These are phyloP conservation scores for Zarea fungicola DNA, from an alignment of 2,329 filamentous ascomycete genomes.

Conservation along the genomic window DNA sequence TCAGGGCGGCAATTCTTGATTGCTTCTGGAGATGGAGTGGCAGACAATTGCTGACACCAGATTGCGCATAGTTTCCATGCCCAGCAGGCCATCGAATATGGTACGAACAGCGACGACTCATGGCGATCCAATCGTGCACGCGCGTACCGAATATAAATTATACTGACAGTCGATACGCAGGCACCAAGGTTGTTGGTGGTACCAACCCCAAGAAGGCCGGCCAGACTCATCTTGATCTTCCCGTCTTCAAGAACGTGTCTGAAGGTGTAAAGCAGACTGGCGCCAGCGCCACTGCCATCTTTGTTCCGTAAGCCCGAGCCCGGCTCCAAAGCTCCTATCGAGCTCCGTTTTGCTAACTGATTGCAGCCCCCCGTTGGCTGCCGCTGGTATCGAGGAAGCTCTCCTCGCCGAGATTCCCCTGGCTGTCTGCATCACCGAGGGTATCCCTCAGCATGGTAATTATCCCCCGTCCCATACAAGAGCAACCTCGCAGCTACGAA, in stretches of 20 bases:
- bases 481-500: background rate
- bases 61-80: slow-evolving; percentile 75
- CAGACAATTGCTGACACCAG: background rate
- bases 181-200: slow-evolving; percentile 95
- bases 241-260: slow-evolving; percentile 84
- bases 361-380: slow-evolving; percentile 77
- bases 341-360: slow-evolving; percentile 3
- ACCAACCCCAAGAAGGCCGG: slow-evolving; percentile 99
- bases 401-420: slow-evolving; percentile 88
- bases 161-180: slow-evolving; percentile 37
- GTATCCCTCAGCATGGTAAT: slow-evolving; percentile 92
- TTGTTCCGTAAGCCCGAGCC: slow-evolving; percentile 69
- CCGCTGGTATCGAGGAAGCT: slow-evolving; percentile 94
- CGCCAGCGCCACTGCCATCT: slow-evolving; percentile 88
- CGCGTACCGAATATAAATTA: background rate
- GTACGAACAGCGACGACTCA: slow-evolving; percentile 53
- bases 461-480: too few species aligned
- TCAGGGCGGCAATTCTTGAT: background rate
- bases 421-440: slow-evolving; percentile 96
- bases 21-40: background rate
- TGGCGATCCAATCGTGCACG: too few species aligned
- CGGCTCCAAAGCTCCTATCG: background rate
- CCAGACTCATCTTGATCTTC: slow-evolving; percentile 78
- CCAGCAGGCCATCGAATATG: slow-evolving; percentile 96
- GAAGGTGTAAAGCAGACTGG: slow-evolving; percentile 88